phyloP scores from a whole-genome alignment of 2,329 filamentous ascomycete genomes.

The Colletotrichum kahawae region DNA sequence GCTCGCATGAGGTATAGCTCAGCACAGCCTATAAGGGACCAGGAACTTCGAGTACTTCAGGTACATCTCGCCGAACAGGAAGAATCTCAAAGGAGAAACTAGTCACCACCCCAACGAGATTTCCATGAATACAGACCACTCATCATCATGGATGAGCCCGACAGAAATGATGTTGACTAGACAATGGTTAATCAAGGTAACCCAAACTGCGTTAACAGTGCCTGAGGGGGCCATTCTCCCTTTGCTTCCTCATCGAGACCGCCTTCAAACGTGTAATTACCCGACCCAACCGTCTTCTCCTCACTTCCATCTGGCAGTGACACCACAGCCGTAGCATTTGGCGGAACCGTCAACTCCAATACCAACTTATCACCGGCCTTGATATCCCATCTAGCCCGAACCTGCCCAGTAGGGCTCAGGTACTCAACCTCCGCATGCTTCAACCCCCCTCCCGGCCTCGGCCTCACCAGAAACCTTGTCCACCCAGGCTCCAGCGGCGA shows the following conservation, averaged over 20 bases:
- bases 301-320: not conserved
- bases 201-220: conserved; percentile 2
- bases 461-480: conserved; percentile 39
- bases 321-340: not conserved
- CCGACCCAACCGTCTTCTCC: not conserved
- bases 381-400: conserved; percentile 31
- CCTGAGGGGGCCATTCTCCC: not conserved
- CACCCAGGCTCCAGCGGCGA: conserved; percentile 42
- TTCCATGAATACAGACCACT: not conserved
- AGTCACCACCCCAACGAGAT: not conserved
- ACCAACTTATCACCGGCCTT: not conserved
- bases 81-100: not conserved
- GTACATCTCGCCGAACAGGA: not conserved
- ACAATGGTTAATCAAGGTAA: not conserved
- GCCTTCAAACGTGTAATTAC: not conserved
- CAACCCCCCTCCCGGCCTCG: conserved; percentile 38
- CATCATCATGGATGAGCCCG: too few relatives aligned
- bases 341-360: not conserved
- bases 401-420: conserved; percentile 33
- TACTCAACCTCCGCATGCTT: conserved; percentile 34
- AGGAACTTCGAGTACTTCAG: not conserved
- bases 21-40: not conserved
- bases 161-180: not conserved
- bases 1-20: too few relatives aligned
- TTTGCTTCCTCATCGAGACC: not conserved